Percentiles rank a stretch among this genome's conserved stretches.
Conservation (phyloP, 805 yeast species). For the Saccharomycopsis guyanensis region DNA sequence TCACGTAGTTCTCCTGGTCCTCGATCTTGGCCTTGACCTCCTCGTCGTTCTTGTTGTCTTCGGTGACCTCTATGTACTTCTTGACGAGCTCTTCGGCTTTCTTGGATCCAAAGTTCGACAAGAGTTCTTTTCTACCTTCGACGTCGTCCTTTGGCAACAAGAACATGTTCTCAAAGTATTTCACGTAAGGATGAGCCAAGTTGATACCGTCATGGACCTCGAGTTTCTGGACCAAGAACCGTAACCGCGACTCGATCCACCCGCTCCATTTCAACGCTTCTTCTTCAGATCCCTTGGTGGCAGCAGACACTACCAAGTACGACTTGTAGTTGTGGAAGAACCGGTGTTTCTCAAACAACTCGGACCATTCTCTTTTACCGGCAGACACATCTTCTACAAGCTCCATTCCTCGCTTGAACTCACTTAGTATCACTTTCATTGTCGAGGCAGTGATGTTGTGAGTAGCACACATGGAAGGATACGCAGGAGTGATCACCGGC, state of each 20-base stretch:
- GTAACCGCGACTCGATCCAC: slow-evolving; percentile 78
- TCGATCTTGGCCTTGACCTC: slow-evolving; percentile 24
- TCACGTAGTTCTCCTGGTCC: slow-evolving; percentile 13
- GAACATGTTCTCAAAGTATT: slow-evolving; percentile 55
- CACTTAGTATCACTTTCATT: slow-evolving; percentile 71
- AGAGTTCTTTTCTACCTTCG: slow-evolving; percentile 49
- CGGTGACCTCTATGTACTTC: slow-evolving; percentile 30
- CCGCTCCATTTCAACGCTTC: slow-evolving; percentile 91
- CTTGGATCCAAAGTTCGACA: slow-evolving; percentile 55
- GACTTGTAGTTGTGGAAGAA: slow-evolving; percentile 82
- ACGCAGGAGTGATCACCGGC: slow-evolving; percentile 99
- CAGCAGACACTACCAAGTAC: slow-evolving; percentile 74
- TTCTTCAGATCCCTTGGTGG: slow-evolving; percentile 65
- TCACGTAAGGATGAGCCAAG: slow-evolving; percentile 85
- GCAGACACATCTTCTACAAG: slow-evolving; percentile 59
- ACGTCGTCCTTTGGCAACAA: slow-evolving; percentile 35
- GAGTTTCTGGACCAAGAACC: slow-evolving; percentile 74
- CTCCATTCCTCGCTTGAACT: slow-evolving; percentile 67
- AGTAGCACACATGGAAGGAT: slow-evolving; percentile 98
- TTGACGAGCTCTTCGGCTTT: slow-evolving; percentile 41
- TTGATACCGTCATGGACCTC: slow-evolving; percentile 70
- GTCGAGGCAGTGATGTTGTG: slow-evolving; percentile 91
- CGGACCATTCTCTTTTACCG: slow-evolving; percentile 66
- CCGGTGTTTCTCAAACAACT: slow-evolving; percentile 67
- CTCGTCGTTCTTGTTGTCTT: slow-evolving; percentile 30